These are phyloP conservation scores for Metschnikowia noctiluminum DNA, from an alignment of 805 yeast species.

Conservation along the genomic window DNA sequence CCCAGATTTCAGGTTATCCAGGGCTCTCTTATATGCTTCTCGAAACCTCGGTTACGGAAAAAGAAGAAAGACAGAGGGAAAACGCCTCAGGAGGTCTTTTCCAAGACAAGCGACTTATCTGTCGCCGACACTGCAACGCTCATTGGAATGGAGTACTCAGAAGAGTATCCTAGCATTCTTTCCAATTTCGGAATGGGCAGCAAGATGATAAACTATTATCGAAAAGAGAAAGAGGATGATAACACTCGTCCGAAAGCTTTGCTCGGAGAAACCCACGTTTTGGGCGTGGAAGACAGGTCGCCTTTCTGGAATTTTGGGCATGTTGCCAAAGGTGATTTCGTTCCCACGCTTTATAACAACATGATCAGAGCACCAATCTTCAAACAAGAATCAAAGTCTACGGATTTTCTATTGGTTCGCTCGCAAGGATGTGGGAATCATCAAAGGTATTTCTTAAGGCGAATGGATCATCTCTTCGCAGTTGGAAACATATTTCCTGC, in stretches of 20 bases:
- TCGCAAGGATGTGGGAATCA: conserved; percentile 78
- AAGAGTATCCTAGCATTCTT: conserved; percentile 77
- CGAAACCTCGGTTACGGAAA: conserved; percentile 73
- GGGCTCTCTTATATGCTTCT: conserved; percentile 71
- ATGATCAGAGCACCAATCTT: conserved; percentile 91
- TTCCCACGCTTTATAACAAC: conserved; percentile 89
- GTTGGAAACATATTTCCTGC: conserved; percentile 95
- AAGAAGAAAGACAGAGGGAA: conserved; percentile 87
- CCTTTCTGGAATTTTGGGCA: conserved; percentile 99
- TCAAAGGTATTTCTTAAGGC: conserved; percentile 65
- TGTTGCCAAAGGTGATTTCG: conserved; percentile 90
- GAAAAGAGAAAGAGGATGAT: conserved; percentile 80
- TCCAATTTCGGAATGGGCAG: conserved; percentile 96
- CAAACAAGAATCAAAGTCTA: conserved; percentile 71
- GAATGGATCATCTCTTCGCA: conserved; percentile 68
- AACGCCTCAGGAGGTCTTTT: conserved; percentile 69
- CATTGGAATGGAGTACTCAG: conserved; percentile 83
- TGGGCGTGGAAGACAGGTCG: conserved; percentile 93
- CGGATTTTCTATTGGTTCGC: conserved; percentile 80
- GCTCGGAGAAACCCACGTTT: conserved; percentile 90
- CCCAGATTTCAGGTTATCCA: conserved; percentile 73
- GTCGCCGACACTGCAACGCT: conserved; percentile 78
- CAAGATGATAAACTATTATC: conserved; percentile 86
- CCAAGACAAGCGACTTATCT: conserved; percentile 70
- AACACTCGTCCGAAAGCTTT: conserved; percentile 80